Evolutionary conservation across 2,329 filamentous ascomycete species (phyloP), one percentile per base, ranked within the genome.

Genomic region (Talaromyces rugulosus): DNA sequence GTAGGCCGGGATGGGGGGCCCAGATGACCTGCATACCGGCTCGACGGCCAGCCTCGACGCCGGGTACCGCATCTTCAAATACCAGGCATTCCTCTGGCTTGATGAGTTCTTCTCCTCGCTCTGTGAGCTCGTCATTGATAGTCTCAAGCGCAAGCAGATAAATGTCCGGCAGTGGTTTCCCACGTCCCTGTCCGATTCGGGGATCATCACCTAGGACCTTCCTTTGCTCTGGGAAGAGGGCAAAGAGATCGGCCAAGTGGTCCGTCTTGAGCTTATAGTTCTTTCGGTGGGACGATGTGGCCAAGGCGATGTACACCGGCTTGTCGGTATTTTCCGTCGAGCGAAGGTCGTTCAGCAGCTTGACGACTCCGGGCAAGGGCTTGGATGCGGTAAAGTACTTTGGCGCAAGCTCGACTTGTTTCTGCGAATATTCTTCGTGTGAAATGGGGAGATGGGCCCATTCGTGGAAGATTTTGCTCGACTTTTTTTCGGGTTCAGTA

Each of bases 1-100:
- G 82, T 58, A 99, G 78, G 71, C 86, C 90, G 0, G 87, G 85
- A 77, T 98, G 92, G 28, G 95, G 95, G 68, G 87, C 89, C 95
- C 95, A 99, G 1, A 96, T 82, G 12, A 96, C 92, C 67, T 94
- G 87, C 94, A 98, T 98, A 0, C 94, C 94, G 0, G 95, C 95
- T 66, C 95, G 86, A 59, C 95, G 82, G 4, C 92, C 95, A 2
- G 92, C 87, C 78, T 99, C 95, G 2, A 97, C 92, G 4, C 95
- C 95, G 0, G 92, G 91, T 1, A 98, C 93, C 53, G 89, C 91
- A 75, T 99, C 95, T 78, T 99, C 95, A 70, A 99, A 98, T 0
- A 98, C 95, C 16, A 99, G 82, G 73, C 95, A 98, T 76, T 98
- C 94, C 67, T 90, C 89, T 0, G 92, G 92, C 59, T 73, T 81